These are phyloP conservation scores for Avena sativa DNA, from an alignment of 176 grass and related monocot genomes.

Conservation along the genomic window DNA sequence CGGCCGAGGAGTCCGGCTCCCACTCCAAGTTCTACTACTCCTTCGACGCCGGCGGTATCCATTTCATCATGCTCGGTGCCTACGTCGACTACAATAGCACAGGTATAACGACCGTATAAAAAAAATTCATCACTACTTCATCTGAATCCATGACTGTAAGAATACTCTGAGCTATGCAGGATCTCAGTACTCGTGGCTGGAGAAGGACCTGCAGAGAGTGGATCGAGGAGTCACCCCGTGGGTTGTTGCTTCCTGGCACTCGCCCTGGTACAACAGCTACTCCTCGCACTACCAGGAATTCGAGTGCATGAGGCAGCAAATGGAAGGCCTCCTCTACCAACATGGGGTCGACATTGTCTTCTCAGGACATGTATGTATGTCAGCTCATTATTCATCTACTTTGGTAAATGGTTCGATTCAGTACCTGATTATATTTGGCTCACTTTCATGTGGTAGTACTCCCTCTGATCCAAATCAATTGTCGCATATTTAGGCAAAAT, in stretches of 20 bases:
- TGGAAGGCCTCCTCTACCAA: slow-evolving; percentile 78
- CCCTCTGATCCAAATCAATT: too few relatives aligned
- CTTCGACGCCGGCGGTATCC: slow-evolving; percentile 82
- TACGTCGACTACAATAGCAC: slow-evolving; percentile 86
- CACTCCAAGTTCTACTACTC: slow-evolving; percentile 87
- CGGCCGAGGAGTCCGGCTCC: slow-evolving; percentile 70
- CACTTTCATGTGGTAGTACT: not conserved
- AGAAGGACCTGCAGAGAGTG: slow-evolving; percentile 62
- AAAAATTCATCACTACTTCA: not conserved
- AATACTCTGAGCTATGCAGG: not conserved
- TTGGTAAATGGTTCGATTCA: not conserved
- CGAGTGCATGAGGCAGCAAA: slow-evolving; percentile 93
- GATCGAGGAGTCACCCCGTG: slow-evolving; percentile 79
- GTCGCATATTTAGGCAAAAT: too few relatives aligned
- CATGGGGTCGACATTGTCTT: slow-evolving; percentile 82
- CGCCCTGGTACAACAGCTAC: slow-evolving; percentile 98
- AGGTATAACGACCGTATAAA: not conserved
- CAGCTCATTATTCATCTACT: not conserved
- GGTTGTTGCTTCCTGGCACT: slow-evolving; percentile 80
- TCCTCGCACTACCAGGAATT: slow-evolving; percentile 90
- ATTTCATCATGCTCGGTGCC: slow-evolving; percentile 89
- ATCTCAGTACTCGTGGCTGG: slow-evolving; percentile 80
- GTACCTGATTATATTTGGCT: not conserved
- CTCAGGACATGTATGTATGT: slow-evolving; percentile 77
- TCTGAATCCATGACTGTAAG: not conserved